Conservation (phyloP, 208 protist species). For the Wallacemonas sp. region DNA sequence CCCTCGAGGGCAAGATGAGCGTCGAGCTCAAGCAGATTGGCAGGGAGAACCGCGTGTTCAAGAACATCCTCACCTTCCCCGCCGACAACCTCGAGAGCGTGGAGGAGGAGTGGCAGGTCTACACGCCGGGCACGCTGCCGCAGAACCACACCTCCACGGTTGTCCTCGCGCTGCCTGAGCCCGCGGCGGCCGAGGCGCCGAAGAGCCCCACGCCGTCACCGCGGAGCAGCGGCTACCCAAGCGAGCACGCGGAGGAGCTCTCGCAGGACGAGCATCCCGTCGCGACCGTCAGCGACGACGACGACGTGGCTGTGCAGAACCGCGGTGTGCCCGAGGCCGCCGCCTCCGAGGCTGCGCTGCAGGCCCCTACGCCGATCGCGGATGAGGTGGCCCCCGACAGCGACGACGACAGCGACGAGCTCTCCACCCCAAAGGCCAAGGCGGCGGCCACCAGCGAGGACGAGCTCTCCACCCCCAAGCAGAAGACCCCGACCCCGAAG, state of each 20-base stretch:
- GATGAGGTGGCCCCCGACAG: background rate
- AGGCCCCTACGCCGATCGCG: background rate
- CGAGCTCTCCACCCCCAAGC: conserved; percentile 8
- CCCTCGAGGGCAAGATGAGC: conserved; percentile 41
- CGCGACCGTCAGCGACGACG: background rate
- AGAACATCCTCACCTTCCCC: conserved; percentile 40
- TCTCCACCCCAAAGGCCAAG: conserved; percentile 5
- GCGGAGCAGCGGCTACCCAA: background rate
- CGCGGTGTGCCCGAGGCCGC: background rate
- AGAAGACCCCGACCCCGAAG: background rate
- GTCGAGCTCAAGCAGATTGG: conserved; percentile 44
- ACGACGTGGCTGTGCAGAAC: background rate
- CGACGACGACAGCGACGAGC: background rate
- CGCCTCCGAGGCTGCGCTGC: background rate
- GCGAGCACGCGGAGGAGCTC: conserved; percentile 4
- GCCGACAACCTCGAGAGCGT: conserved; percentile 16
- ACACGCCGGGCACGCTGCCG: conserved; percentile 21
- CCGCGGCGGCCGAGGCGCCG: background rate
- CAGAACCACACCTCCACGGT: conserved; percentile 1
- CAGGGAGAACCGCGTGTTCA: conserved; percentile 39
- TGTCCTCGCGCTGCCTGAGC: conserved; percentile 15
- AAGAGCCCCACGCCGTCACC: background rate
- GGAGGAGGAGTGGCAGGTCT: conserved; percentile 48
- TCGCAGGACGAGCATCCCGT: background rate
- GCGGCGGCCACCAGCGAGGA: background rate